Percentiles rank a stretch among this genome's conserved stretches.
Evolutionary conservation across 73 alveolate species (phyloP).

Genomic region (Paramecium bursaria): DNA sequence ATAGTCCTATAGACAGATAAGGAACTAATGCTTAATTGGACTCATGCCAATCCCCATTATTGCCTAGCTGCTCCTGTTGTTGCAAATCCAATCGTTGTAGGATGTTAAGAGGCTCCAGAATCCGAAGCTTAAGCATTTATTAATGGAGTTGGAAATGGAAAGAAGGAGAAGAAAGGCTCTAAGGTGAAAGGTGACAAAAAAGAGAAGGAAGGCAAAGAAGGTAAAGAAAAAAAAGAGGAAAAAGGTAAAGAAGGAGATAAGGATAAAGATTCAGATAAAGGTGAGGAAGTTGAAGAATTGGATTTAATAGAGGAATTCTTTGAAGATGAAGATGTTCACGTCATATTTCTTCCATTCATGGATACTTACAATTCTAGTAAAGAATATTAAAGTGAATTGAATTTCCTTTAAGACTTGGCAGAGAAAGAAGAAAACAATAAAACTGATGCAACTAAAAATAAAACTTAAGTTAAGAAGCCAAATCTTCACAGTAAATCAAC

Average conservation of each 20-base stretch:
- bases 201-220: slow-evolving; percentile 5
- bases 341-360: slow-evolving; percentile 21
- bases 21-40: slow-evolving; percentile 60
- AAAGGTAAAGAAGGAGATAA: slow-evolving; percentile 8
- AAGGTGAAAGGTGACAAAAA: not conserved
- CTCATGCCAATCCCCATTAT: slow-evolving; percentile 61
- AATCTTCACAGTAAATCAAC: slow-evolving; percentile 42
- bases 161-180: not conserved
- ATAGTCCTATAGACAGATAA: slow-evolving; percentile 40
- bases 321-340: slow-evolving; percentile 51
- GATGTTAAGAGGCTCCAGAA: slow-evolving; percentile 54
- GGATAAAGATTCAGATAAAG: not conserved
- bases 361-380: slow-evolving; percentile 10
- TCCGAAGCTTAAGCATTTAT: slow-evolving; percentile 46
- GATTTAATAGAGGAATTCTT: slow-evolving; percentile 35
- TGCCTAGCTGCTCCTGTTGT: slow-evolving; percentile 54
- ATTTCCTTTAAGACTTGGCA: not conserved
- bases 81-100: slow-evolving; percentile 56
- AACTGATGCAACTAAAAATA: not conserved
- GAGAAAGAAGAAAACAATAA: not conserved
- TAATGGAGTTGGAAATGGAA: slow-evolving; percentile 56
- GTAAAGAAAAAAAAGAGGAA: slow-evolving; percentile 2
- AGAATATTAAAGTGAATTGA: not conserved
- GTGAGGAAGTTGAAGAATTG: not conserved
- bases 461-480: not conserved